Evolutionary conservation across 768 basidiomycete genomes (phyloP).

Genomic region (Amanita jacksonii): DNA sequence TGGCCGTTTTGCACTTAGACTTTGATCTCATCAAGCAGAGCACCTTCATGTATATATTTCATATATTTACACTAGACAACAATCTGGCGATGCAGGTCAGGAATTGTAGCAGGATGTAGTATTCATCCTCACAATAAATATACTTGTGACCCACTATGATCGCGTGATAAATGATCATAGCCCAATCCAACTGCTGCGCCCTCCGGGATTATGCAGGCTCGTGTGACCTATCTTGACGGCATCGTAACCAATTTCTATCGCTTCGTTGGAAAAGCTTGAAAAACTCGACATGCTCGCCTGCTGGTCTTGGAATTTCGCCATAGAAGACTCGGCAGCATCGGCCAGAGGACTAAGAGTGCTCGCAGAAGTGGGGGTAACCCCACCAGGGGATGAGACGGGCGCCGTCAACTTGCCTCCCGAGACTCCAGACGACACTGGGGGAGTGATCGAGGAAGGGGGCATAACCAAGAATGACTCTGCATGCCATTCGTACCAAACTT

Average conservation of each 20-base stretch:
- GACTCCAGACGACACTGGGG: constrained; percentile 5
- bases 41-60: too few relatives aligned
- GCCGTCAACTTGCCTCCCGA: constrained; percentile 6
- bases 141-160: too few relatives aligned
- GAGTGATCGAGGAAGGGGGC: constrained; percentile 22
- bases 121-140: too few relatives aligned
- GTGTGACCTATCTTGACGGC: constrained; percentile 93
- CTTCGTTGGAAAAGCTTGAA: constrained; percentile 1
- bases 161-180: too few relatives aligned
- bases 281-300: constrained; percentile 8
- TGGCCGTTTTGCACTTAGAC: too few relatives aligned
- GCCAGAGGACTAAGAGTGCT: constrained; percentile 56
- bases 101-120: too few relatives aligned
- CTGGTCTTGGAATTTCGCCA: constrained; percentile 16
- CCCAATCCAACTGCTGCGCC: constrained; percentile 91
- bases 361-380: constrained; percentile 15
- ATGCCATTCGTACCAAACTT: constrained; percentile 99
- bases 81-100: too few relatives aligned
- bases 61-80: too few relatives aligned
- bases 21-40: too few relatives aligned
- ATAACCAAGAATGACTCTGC: constrained; percentile 86
- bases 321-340: constrained; percentile 44
- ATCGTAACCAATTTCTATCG: constrained; percentile 20
- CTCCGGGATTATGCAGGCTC: constrained; percentile 82
- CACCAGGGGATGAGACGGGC: constrained; percentile 9